Conservation (phyloP, 2,329 filamentous ascomycete genomes). For the Tolypocladium ophioglossoides region DNA sequence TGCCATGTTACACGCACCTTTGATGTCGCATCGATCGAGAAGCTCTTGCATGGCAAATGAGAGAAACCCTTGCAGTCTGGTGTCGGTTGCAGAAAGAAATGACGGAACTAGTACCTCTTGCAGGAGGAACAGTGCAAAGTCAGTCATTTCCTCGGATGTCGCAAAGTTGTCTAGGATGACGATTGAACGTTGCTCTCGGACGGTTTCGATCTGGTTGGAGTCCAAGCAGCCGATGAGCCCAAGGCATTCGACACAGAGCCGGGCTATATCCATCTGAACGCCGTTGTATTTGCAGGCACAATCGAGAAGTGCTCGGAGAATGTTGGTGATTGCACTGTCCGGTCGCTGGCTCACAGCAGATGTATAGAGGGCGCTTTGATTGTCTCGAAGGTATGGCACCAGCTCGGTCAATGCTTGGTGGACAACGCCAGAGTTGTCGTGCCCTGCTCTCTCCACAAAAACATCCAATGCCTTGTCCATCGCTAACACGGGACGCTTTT, state of each 20-base stretch:
- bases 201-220: conserved; percentile 75
- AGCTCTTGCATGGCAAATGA: conserved; percentile 93
- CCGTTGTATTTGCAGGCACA: conserved; percentile 72
- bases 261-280: conserved; percentile 53
- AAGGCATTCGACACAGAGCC: conserved; percentile 69
- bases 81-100: conserved; percentile 83
- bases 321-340: conserved; percentile 57
- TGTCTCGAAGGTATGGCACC: conserved; percentile 55
- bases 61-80: conserved; percentile 78
- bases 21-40: conserved; percentile 66
- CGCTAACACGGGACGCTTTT: conserved; percentile 42
- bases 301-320: conserved; percentile 74
- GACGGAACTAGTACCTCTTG: conserved; percentile 83
- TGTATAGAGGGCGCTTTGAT: conserved; percentile 71
- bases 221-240: conserved; percentile 88
- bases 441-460: conserved; percentile 62
- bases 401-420: conserved; percentile 73
- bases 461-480: conserved; percentile 54
- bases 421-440: conserved; percentile 81
- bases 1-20: conserved; percentile 36
- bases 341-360: conserved; percentile 77
- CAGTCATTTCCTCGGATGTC: conserved; percentile 62
- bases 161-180: conserved; percentile 83
- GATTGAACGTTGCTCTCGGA: conserved; percentile 70
- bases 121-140: conserved; percentile 78